Base-by-base conservation (phyloP, 768 basidiomycete genomes). In the Cubamyces sp. region DNA sequence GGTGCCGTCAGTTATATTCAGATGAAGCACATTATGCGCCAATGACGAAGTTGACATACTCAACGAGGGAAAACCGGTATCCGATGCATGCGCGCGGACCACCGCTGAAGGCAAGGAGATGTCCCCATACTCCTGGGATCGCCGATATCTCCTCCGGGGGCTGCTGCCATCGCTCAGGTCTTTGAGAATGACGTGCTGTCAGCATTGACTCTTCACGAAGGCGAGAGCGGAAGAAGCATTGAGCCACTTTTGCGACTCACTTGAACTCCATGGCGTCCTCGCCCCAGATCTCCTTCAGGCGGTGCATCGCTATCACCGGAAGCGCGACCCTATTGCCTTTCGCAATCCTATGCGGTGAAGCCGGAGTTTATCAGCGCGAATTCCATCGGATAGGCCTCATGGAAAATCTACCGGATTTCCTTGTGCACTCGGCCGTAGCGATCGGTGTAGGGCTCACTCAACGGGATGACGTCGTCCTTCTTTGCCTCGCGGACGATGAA, bases 11-110 rank as follows among this genome's bases (percentile, higher is more conserved):
- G 4, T 14, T 9, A 9, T 34, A 18, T 23, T 15, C n/a, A 23
- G 25, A 51, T 26, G 15, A 30, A 21, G n/a, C 37, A 4, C 9
- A 34, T 34, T 5, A 1, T 9, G 14, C 26, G 48, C 11, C 4
- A n/a, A 14, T 6, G 26, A 26, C 14, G 2, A 3, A 43, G 42
- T 23, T 15, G 15, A 54, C 58, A 42, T 62, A 86, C 84, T 86
- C 86, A 12, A 82, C 75, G n/a, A 88, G 70, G 9, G 88, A 78
- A 69, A 89, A 89, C 3, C 84, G 80, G 69, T 83, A 88, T 0
- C 87, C 87, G 37, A 89, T 88, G 61, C 88, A 91, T 0, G 85
- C 79, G 19, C 81, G 79, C 16, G 86, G 84, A 3, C 88, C 88
- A 25, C 85, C 85, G 1, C 86, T 65, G 78, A 91, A 91, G 0